Percentiles rank a stretch among this genome's conserved stretches.
phyloP scores from a whole-genome alignment of 2,329 filamentous ascomycete genomes.

The Claviceps sp. region DNA sequence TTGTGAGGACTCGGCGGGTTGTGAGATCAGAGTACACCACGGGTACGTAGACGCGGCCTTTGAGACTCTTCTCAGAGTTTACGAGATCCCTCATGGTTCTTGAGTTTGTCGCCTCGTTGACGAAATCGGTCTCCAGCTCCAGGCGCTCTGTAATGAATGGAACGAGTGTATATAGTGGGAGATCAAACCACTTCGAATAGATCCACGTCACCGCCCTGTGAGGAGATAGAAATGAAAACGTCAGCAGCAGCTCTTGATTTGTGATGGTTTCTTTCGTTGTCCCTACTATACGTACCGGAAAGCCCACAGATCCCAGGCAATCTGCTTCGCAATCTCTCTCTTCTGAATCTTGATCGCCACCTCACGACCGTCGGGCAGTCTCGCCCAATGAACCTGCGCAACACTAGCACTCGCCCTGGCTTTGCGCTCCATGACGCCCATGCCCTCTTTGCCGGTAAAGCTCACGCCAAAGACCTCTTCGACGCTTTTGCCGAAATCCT shows the following conservation, averaged over 20 bases:
- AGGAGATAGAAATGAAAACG: not conserved
- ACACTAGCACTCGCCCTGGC: constrained; percentile 74
- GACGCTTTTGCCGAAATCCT: constrained; percentile 76
- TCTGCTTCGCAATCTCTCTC: constrained; percentile 79
- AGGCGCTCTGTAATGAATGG: constrained; percentile 91
- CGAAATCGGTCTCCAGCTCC: constrained; percentile 85
- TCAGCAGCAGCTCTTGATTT: too few relatives aligned
- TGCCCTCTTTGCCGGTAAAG: constrained; percentile 57
- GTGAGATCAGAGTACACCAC: constrained; percentile 71
- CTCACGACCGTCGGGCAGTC: constrained; percentile 72
- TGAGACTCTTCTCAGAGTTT: constrained; percentile 59
- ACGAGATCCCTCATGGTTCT: constrained; percentile 72
- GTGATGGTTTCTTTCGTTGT: too few relatives aligned
- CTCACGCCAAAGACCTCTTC: constrained; percentile 91
- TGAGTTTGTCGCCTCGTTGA: constrained; percentile 81
- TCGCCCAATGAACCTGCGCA: constrained; percentile 93
- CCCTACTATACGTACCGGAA: constrained; percentile 51
- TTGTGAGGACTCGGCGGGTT: constrained; percentile 74
- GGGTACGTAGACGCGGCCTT: constrained; percentile 76
- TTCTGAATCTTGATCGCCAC: constrained; percentile 97
- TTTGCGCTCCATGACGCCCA: constrained; percentile 48
- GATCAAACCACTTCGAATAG: constrained; percentile 79
- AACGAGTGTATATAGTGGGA: constrained; percentile 83
- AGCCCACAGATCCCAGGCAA: constrained; percentile 89
- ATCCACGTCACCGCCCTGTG: constrained; percentile 63